These are phyloP conservation scores for Fomitopsis pulvina DNA, from an alignment of 768 basidiomycete genomes.

Conservation along the genomic window DNA sequence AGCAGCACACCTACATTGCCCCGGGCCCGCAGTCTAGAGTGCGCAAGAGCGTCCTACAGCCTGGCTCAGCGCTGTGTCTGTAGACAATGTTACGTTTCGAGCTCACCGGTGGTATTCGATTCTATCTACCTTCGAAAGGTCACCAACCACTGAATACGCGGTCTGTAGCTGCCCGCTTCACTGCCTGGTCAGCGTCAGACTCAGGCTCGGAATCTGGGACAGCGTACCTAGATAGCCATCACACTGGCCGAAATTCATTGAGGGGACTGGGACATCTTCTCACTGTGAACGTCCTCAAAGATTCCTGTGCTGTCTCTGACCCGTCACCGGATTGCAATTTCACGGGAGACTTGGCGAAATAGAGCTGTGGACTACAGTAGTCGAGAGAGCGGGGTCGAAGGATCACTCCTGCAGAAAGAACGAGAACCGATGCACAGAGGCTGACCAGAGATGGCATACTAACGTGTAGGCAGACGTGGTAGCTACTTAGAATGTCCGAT, in stretches of 20 bases:
- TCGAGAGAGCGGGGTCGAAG: too few relatives aligned
- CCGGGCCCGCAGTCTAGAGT: constrained; percentile 63
- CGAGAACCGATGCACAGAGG: too few relatives aligned
- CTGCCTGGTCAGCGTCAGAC: background rate
- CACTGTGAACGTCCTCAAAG: constrained; percentile 19
- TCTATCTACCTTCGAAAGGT: constrained; percentile 50
- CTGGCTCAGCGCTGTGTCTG: background rate
- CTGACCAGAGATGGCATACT: too few relatives aligned
- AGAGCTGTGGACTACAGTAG: too few relatives aligned
- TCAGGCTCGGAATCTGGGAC: background rate
- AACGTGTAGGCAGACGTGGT: too few relatives aligned
- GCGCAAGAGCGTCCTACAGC: constrained; percentile 35
- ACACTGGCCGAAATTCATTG: constrained; percentile 20
- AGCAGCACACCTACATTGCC: constrained; percentile 41
- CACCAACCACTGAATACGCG: constrained; percentile 49
- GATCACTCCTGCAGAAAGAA: too few relatives aligned
- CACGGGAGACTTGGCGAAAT: too few relatives aligned
- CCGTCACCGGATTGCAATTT: too few relatives aligned
- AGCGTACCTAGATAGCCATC: constrained; percentile 26
- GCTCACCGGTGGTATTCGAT: constrained; percentile 49
- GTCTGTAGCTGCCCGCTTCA: constrained; percentile 60
- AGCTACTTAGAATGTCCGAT: too few relatives aligned
- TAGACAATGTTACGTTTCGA: background rate
- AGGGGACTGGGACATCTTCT: constrained; percentile 22
- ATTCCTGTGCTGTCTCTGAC: constrained; percentile 7